Evolutionary conservation across 192 early-diverging fungal species (phyloP), one percentile per base, ranked within the genome.

Genomic region (Gaertneriomyces semiglobifer): DNA sequence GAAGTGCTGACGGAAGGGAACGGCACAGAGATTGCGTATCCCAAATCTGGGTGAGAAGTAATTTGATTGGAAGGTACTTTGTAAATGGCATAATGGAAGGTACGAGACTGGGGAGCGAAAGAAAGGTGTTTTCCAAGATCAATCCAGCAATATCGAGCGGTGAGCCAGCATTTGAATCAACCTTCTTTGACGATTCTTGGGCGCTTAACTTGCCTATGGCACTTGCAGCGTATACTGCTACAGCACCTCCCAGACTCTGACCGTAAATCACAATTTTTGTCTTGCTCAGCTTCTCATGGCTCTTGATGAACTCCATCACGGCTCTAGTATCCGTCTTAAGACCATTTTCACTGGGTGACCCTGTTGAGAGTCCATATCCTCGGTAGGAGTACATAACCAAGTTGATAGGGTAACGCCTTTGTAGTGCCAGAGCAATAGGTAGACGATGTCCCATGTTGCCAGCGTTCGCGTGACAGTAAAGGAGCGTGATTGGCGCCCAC

Each of bases 371-470:
- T 6, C 95, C 95, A 78, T 96, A 97, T 44, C 97, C 95, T 66
- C 97, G 83, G 62, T 99, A 99, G n/a, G 94, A 96, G 16, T 98
- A 80, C 92, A 99, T 92, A 58, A 95, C 88, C 11, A 99, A 88
- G 76, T 99, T 98, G 77, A 84, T 87, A 18, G 80, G 77, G 43
- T 84, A 81, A 20, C 73, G 71, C 20, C 78, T 68, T 66, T 90
- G 81, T 56, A 97, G 78, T 4, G 87, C 72, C 58, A 86, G 80
- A 19, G 94, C 93, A 53, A 97, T 92, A 6, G 94, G 95, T 58
- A 99, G 79, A 11, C 97, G 83, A 72, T 99, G 95, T 16, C 86
- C 86, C 88, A 98, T 93, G 73, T 99, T 99, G 39, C 97, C 97
- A 16, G 97, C 97, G 67, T 99, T 99, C 38, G 95, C 94, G 69